Conservation (phyloP, 1,284 basidiomycete genomes). For the Kwoniella shivajii region DNA sequence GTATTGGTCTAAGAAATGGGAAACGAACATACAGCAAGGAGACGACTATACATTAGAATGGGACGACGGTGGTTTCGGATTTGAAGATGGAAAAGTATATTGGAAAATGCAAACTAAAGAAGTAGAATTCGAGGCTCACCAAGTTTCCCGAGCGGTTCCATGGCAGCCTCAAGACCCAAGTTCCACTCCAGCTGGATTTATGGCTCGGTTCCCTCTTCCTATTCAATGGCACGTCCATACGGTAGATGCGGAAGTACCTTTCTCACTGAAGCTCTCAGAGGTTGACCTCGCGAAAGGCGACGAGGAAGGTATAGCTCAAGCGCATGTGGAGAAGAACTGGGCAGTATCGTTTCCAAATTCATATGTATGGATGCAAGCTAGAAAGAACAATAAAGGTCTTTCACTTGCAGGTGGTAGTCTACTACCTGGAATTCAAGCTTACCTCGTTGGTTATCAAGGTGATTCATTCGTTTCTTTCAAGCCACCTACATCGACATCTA, state of each 20-base stretch:
- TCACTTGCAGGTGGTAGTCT: slow-evolving; percentile 29
- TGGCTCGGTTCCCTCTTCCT: slow-evolving; percentile 27
- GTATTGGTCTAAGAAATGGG: slow-evolving; percentile 22
- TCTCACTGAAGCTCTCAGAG: slow-evolving; percentile 13
- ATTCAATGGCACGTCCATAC: slow-evolving; percentile 41
- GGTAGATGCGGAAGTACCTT: slow-evolving; percentile 18
- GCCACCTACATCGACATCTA: slow-evolving; percentile 26
- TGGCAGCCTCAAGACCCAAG: slow-evolving; percentile 22
- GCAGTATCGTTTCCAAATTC: slow-evolving; percentile 30
- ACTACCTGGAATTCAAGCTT: slow-evolving; percentile 30
- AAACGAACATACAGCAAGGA: background rate
- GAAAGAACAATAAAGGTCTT: slow-evolving; percentile 24
- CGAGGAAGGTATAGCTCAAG: slow-evolving; percentile 17
- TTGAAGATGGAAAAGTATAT: slow-evolving; percentile 9
- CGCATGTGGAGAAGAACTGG: slow-evolving; percentile 39
- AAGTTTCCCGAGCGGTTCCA: slow-evolving; percentile 9
- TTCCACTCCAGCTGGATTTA: slow-evolving; percentile 31
- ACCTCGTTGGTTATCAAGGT: slow-evolving; percentile 29
- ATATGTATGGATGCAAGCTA: slow-evolving; percentile 35
- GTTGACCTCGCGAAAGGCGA: background rate
- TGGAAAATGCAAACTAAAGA: slow-evolving; percentile 19
- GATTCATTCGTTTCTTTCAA: slow-evolving; percentile 12
- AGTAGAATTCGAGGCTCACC: slow-evolving; percentile 6
- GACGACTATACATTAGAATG: slow-evolving; percentile 24
- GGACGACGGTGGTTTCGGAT: slow-evolving; percentile 23